Evolutionary conservation across 2,329 filamentous ascomycete genomes (phyloP).

Genomic region (Talaromyces sp.): DNA sequence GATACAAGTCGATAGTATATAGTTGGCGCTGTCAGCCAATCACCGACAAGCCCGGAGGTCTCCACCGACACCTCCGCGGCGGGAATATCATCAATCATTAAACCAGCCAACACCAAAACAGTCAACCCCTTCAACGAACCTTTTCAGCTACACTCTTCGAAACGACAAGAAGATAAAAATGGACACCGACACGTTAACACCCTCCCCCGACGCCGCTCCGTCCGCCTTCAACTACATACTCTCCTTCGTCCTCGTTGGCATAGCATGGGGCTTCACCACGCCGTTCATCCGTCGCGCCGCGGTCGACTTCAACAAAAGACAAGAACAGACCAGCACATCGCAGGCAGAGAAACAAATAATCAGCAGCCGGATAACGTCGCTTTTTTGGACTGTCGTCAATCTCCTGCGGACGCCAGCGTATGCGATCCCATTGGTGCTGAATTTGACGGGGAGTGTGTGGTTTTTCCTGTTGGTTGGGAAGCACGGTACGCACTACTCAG

Average conservation of each 20-base stretch:
- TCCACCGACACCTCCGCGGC: background rate
- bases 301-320: conserved; percentile 61
- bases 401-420: conserved; percentile 76
- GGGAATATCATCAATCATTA: background rate
- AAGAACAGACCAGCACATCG: conserved; percentile 18
- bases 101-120: background rate
- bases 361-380: conserved; percentile 48
- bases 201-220: conserved; percentile 20
- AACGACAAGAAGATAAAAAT: conserved; percentile 15
- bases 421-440: conserved; percentile 75
- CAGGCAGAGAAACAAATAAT: conserved; percentile 30
- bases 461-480: conserved; percentile 92
- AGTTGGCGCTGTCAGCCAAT: background rate
- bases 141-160: background rate
- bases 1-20: background rate
- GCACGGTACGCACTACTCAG: conserved; percentile 59
- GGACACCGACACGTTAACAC: conserved; percentile 23
- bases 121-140: background rate
- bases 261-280: conserved; percentile 90
- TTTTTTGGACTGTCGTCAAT: conserved; percentile 71
- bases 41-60: background rate
- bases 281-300: conserved; percentile 87
- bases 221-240: conserved; percentile 70
- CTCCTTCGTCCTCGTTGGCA: conserved; percentile 82
- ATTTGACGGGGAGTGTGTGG: conserved; percentile 91